Percentiles rank a stretch among this genome's conserved stretches.
Evolutionary conservation across 176 grass and related monocot species (phyloP).

Genomic region (Cenchrus americanus): DNA sequence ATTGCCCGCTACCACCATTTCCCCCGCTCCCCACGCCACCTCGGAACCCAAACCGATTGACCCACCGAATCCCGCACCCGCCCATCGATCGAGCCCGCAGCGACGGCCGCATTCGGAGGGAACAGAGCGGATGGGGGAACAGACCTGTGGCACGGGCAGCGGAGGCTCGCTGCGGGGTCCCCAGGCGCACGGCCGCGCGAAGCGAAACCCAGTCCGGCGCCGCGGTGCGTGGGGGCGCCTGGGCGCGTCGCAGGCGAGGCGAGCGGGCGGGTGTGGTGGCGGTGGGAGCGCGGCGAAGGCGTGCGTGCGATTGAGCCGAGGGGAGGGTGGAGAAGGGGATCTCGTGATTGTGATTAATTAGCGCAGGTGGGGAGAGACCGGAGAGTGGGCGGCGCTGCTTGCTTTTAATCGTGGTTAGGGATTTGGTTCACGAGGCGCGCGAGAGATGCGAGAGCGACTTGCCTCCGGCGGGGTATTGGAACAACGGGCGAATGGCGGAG

Average conservation of each 20-base stretch:
- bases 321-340: slow-evolving; percentile 44
- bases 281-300: neutral
- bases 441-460: slow-evolving; percentile 35
- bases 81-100: slow-evolving; percentile 5
- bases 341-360: slow-evolving; percentile 53
- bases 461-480: slow-evolving; percentile 2
- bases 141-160: slow-evolving; percentile 32
- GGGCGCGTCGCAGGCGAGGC: neutral
- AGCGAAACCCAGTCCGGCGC: neutral
- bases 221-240: neutral
- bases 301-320: neutral
- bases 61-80: neutral
- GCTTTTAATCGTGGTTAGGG: slow-evolving; percentile 38
- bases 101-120: slow-evolving; percentile 1
- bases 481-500: slow-evolving; percentile 30
- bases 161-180: neutral
- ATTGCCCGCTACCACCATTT: slow-evolving; percentile 22
- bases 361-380: slow-evolving; percentile 31
- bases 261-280: neutral
- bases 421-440: slow-evolving; percentile 41
- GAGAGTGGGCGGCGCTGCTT: neutral
- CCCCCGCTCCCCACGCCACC: neutral
- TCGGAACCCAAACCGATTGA: neutral
- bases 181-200: neutral
- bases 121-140: neutral